Percentiles rank a stretch among this genome's conserved stretches.
phyloP scores from a whole-genome alignment of 768 basidiomycete genomes.

The Psilocybe cubensis region DNA sequence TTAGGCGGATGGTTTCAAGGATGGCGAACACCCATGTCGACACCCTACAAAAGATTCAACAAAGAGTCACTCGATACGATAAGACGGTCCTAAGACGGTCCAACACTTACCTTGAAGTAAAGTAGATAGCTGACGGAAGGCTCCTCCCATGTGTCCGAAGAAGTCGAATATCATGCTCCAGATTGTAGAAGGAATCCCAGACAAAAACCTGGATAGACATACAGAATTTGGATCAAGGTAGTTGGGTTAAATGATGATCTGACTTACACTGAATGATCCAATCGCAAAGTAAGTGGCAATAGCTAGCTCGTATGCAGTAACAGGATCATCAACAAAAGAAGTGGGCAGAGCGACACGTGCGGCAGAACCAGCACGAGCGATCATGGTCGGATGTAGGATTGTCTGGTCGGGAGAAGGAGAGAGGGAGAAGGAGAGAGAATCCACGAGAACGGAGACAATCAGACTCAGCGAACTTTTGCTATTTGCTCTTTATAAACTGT shows the following conservation, averaged over 20 bases:
- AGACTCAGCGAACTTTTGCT: no score
- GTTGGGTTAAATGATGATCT: no score
- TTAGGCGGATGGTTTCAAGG: not conserved
- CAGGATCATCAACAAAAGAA: not conserved
- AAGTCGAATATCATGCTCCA: conserved; percentile 4
- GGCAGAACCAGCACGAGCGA: not conserved
- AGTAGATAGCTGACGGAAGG: conserved; percentile 4
- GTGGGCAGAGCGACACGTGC: not conserved
- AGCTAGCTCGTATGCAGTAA: not conserved
- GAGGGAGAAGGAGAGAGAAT: not conserved
- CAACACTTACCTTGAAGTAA: conserved; percentile 5
- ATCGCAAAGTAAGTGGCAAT: conserved; percentile 3
- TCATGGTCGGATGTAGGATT: no score
- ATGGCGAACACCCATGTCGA: not conserved
- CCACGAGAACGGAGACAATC: not conserved
- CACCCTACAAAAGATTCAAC: not conserved
- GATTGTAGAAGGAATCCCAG: conserved; percentile 9
- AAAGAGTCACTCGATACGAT: not conserved
- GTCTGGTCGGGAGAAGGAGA: not conserved
- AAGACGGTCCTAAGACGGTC: not conserved
- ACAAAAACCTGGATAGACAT: conserved; percentile 1
- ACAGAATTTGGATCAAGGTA: no score
- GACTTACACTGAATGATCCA: conserved; percentile 5
- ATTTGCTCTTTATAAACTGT: no score
- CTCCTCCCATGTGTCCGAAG: not conserved